These are phyloP conservation scores for Eucalyptus tenuipes DNA, from an alignment of 345 rosid genomes.

Conservation along the genomic window DNA sequence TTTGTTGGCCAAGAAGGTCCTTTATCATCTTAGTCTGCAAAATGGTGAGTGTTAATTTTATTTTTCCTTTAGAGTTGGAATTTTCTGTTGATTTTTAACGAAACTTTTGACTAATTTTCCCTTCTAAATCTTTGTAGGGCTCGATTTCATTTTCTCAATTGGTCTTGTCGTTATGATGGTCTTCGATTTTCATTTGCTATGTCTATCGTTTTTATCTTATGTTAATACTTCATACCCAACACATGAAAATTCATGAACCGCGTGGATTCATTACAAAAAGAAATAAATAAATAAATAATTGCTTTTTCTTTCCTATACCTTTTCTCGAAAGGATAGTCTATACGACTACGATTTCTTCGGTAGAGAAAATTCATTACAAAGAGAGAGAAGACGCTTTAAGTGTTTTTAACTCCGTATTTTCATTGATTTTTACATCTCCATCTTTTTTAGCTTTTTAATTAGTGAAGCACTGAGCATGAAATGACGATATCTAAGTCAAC, in stretches of 20 bases:
- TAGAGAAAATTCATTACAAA: background rate
- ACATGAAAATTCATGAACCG: background rate
- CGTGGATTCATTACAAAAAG: background rate
- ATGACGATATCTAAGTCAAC: background rate
- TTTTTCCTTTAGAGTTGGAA: background rate
- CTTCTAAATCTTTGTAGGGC: no score
- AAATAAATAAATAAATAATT: background rate
- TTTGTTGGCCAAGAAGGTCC: background rate
- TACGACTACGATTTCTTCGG: background rate
- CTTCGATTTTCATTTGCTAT: background rate
- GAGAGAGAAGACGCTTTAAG: background rate
- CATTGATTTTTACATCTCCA: background rate
- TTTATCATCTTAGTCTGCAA: background rate
- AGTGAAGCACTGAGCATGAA: background rate
- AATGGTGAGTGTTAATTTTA: background rate
- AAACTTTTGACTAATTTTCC: background rate
- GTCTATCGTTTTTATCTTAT: background rate
- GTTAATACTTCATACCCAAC: background rate
- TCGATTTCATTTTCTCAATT: no score
- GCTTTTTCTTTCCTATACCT: background rate
- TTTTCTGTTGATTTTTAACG: background rate
- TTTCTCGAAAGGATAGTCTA: background rate
- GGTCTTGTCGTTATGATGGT: background rate
- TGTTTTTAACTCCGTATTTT: background rate
- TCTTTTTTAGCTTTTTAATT: background rate